Percentiles rank a stretch among this genome's conserved stretches.
Evolutionary conservation across 345 rosid genomes (phyloP).

Genomic region (Salix exigua): DNA sequence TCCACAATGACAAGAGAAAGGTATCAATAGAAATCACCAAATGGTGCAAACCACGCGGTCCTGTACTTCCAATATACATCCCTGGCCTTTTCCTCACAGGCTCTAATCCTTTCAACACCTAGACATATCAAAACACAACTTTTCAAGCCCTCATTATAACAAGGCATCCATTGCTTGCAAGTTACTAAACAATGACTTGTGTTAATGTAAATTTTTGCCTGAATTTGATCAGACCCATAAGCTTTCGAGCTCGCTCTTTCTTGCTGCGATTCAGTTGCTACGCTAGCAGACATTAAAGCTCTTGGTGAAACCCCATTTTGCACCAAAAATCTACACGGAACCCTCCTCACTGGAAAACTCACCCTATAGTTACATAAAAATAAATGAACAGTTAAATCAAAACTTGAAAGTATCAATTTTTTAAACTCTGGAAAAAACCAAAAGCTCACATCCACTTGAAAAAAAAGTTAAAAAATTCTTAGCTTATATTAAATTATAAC

Average conservation of each 20-base stretch:
- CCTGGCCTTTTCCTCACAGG: constrained; percentile 99
- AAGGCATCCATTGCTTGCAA: not conserved
- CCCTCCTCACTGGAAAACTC: constrained; percentile 34
- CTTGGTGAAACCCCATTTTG: constrained; percentile 41
- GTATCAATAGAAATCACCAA: constrained; percentile 45
- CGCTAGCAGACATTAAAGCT: constrained; percentile 62
- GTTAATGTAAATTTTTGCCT: constrained; percentile 34
- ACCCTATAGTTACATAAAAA: constrained; percentile 36
- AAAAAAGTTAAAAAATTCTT: not conserved
- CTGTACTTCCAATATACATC: constrained; percentile 98
- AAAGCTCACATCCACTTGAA: no score
- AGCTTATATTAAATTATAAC: not conserved
- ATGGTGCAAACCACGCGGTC: constrained; percentile 98
- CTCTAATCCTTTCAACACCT: constrained; percentile 97
- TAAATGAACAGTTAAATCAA: not conserved
- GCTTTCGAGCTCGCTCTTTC: constrained; percentile 50
- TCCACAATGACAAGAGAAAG: constrained; percentile 5
- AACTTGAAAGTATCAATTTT: not conserved
- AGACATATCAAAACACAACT: constrained; percentile 3
- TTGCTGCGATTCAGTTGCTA: constrained; percentile 52
- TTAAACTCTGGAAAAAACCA: not conserved
- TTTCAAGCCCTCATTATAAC: not conserved
- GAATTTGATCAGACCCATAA: constrained; percentile 89
- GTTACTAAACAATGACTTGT: no score
- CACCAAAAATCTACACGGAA: constrained; percentile 25